Conservation (phyloP, 371 early-diverging fungal genomes). For the Saksenaea vasiformis region DNA sequence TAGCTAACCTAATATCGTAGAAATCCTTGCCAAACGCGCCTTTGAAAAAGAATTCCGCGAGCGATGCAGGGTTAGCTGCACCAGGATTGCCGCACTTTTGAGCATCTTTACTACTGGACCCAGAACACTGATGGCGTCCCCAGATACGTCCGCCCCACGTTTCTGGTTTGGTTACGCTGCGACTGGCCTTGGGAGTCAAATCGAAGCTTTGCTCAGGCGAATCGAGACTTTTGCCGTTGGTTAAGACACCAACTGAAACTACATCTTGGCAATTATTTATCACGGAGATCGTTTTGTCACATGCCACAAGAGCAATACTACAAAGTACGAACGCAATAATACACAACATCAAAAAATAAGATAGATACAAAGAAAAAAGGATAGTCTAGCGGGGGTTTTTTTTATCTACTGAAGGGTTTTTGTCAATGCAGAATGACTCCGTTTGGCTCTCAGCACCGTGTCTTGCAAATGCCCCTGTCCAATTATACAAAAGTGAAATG, state of each 20-base stretch:
- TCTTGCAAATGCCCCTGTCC: neutral
- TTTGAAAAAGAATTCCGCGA: conserved; percentile 53
- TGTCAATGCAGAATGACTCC: neutral
- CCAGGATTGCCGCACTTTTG: conserved; percentile 37
- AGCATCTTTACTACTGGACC: conserved; percentile 17
- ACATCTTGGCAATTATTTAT: conserved; percentile 35
- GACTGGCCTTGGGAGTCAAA: conserved; percentile 32
- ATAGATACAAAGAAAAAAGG: neutral
- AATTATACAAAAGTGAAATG: neutral
- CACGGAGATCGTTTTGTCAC: conserved; percentile 25
- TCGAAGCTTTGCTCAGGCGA: conserved; percentile 33
- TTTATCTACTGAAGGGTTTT: neutral
- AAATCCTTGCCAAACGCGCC: conserved; percentile 39
- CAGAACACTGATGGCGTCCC: conserved; percentile 40
- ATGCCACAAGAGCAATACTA: conserved; percentile 5
- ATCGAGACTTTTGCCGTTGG: conserved; percentile 30
- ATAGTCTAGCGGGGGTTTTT: conserved; percentile 1
- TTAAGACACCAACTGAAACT: conserved; percentile 37
- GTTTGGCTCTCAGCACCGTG: neutral
- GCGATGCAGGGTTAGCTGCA: conserved; percentile 42
- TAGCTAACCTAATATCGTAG: conserved; percentile 45
- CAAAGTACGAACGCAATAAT: neutral
- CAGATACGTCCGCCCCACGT: conserved; percentile 52
- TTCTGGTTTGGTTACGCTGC: conserved; percentile 30
- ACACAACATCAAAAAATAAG: neutral